Evolutionary conservation across 2,329 filamentous ascomycete species (phyloP).

Genomic region (Graphiopsis chlorocephala): DNA sequence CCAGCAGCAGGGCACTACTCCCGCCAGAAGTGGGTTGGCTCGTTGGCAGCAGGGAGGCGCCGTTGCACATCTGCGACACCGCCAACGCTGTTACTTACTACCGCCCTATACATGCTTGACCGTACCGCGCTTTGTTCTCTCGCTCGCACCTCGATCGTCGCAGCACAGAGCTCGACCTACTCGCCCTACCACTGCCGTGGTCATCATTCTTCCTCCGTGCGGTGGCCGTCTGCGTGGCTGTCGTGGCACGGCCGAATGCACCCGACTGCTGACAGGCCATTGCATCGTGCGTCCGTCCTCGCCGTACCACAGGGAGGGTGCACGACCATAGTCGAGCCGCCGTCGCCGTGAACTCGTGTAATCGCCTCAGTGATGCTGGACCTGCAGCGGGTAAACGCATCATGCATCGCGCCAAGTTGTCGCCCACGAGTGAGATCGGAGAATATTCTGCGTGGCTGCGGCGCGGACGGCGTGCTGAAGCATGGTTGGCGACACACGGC

Average conservation of each 20-base stretch:
- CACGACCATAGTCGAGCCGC: background rate
- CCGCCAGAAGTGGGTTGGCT: background rate
- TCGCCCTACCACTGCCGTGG: background rate
- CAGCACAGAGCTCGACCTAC: slow-evolving; percentile 8
- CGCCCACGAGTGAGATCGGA: slow-evolving; percentile 8
- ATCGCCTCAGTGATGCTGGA: background rate
- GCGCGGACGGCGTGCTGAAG: slow-evolving; percentile 23
- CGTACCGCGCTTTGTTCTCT: slow-evolving; percentile 9
- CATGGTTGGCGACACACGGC: slow-evolving; percentile 3
- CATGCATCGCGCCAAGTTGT: slow-evolving; percentile 3
- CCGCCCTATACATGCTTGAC: slow-evolving; percentile 10
- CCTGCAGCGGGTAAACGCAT: slow-evolving; percentile 3
- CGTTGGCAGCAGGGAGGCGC: background rate
- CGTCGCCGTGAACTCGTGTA: background rate
- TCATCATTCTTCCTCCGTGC: slow-evolving; percentile 1
- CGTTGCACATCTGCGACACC: slow-evolving; percentile 10
- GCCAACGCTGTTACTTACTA: slow-evolving; percentile 13
- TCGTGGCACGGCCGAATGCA: slow-evolving; percentile 8
- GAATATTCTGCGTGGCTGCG: slow-evolving; percentile 20
- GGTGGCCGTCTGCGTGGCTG: slow-evolving; percentile 4
- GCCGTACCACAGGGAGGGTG: background rate
- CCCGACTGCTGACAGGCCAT: background rate
- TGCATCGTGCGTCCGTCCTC: background rate
- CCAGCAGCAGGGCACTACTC: background rate
- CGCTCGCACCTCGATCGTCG: slow-evolving; percentile 14